Percentiles rank a stretch among this genome's conserved stretches.
Conservation (phyloP, 1,139 yeast species). For the Protomyces lactucae-debilis region DNA sequence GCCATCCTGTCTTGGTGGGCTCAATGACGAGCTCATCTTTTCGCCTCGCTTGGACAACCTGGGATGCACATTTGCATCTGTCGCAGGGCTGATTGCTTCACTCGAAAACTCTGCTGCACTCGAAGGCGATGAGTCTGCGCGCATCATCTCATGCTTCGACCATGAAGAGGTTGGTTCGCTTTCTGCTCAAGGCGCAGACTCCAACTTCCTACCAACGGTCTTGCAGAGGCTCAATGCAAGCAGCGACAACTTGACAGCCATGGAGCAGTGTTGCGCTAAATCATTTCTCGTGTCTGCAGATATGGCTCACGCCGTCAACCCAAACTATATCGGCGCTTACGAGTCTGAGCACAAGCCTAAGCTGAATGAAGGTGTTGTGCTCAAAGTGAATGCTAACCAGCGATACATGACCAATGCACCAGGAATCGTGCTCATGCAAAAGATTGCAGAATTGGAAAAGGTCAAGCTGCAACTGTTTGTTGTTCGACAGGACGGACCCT, state of each 20-base stretch:
- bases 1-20: slow-evolving; percentile 75
- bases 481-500: slow-evolving; percentile 84
- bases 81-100: slow-evolving; percentile 63
- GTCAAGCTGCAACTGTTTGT: slow-evolving; percentile 66
- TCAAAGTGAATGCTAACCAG: slow-evolving; percentile 91
- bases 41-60: slow-evolving; percentile 92
- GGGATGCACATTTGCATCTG: slow-evolving; percentile 47
- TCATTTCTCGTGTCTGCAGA: slow-evolving; percentile 90
- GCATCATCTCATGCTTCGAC: slow-evolving; percentile 75
- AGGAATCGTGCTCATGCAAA: slow-evolving; percentile 73
- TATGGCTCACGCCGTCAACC: slow-evolving; percentile 96
- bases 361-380: slow-evolving; percentile 83
- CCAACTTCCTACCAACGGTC: slow-evolving; percentile 74
- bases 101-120: slow-evolving; percentile 40
- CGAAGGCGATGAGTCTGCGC: slow-evolving; percentile 49
- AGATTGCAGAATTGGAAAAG: slow-evolving; percentile 59
- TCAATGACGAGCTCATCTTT: slow-evolving; percentile 83
- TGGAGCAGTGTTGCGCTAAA: slow-evolving; percentile 65
- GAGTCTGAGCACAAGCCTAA: slow-evolving; percentile 75
- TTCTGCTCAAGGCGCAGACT: slow-evolving; percentile 95
- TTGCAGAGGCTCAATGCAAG: slow-evolving; percentile 33
- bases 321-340: slow-evolving; percentile 73
- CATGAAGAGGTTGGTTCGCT: slow-evolving; percentile 94
- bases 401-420: slow-evolving; percentile 91
- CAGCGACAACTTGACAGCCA: slow-evolving; percentile 32